phyloP scores from a whole-genome alignment of 345 rosid species.

The rapeseed (Brassica napus) region DNA sequence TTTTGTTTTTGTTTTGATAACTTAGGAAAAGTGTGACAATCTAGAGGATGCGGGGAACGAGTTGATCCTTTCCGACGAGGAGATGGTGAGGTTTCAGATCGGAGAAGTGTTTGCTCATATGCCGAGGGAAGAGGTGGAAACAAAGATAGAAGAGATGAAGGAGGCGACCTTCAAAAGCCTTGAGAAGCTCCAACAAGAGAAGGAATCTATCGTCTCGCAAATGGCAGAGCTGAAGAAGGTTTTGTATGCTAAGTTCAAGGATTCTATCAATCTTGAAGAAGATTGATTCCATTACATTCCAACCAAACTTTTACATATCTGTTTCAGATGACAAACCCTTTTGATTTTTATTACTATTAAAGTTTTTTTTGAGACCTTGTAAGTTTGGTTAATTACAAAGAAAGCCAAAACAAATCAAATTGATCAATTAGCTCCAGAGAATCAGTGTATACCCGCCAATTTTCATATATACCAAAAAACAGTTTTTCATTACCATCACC shows the following conservation, averaged over 20 bases:
- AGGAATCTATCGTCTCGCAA: conserved; percentile 52
- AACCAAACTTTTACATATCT: neutral
- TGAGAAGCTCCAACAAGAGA: conserved; percentile 76
- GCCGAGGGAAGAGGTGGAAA: conserved; percentile 83
- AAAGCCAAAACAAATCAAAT: neutral
- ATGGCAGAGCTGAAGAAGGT: conserved; percentile 83
- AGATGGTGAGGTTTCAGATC: conserved; percentile 74
- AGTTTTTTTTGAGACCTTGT: conserved; percentile 15
- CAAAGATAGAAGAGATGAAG: conserved; percentile 74
- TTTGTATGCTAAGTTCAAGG: conserved; percentile 81
- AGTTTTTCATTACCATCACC: no score
- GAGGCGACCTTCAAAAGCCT: conserved; percentile 62
- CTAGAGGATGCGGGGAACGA: conserved; percentile 92
- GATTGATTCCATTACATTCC: conserved; percentile 38
- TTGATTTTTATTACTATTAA: neutral
- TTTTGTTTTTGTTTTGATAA: no score
- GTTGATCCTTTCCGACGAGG: conserved; percentile 89
- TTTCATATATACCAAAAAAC: conserved; percentile 14
- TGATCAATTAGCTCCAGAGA: neutral
- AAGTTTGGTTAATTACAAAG: conserved; percentile 4
- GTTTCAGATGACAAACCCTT: conserved; percentile 8
- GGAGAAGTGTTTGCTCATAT: conserved; percentile 94
- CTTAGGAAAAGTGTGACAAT: conserved; percentile 82
- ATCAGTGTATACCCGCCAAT: neutral
- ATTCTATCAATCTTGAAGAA: conserved; percentile 94